Evolutionary conservation across 2,329 filamentous ascomycete species (phyloP), one percentile per base, ranked within the genome.

Genomic region (Aspergillus tamarii): DNA sequence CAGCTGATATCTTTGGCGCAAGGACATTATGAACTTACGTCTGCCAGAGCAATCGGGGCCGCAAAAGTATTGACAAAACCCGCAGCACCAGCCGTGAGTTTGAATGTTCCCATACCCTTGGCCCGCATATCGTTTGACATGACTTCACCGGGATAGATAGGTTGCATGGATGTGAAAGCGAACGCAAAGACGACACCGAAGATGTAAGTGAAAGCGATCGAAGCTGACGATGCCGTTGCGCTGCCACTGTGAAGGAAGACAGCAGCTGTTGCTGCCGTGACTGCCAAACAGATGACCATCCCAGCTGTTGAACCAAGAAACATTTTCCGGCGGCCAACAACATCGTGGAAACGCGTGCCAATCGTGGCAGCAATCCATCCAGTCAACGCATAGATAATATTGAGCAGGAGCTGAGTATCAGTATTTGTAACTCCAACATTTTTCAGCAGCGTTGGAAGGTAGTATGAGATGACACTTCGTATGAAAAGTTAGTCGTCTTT

Each of bases 111-210:
- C 82, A 85, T 86, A n/a, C 84, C 84, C 76, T 87, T 87, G 57
- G 83, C 84, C 59, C 84, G 80, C 70, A 84, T 84, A 71, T 86
- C 83, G 67, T 84, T 85, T 21, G 78, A 82, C 16, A 86, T 77
- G 14, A 84, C 82, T 69, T 87, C 84, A 46, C 85, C 83, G 0
- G 84, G 83, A 69, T 86, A 87, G 12, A 87, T 74, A 30, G 78
- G 75, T 71, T 81, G 79, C 54, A 83, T 72, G 4, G 81, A 80
- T 0, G 81, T 83, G 63, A 80, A 79, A 7, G 78, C 80, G 66
- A 86, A 74, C 0, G 82, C 84, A 74, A 82, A 87, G 30, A 68
- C 57, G 2, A 72, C 32, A 28, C 83, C 83, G 64, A 86, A 87
- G 46, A 87, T 75, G 74, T 86, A 87, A 59, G 86, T 84, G 70